Evolutionary conservation across 495 filamentous ascomycete genomes (phyloP).

Genomic region (Podospora fimiseda): DNA sequence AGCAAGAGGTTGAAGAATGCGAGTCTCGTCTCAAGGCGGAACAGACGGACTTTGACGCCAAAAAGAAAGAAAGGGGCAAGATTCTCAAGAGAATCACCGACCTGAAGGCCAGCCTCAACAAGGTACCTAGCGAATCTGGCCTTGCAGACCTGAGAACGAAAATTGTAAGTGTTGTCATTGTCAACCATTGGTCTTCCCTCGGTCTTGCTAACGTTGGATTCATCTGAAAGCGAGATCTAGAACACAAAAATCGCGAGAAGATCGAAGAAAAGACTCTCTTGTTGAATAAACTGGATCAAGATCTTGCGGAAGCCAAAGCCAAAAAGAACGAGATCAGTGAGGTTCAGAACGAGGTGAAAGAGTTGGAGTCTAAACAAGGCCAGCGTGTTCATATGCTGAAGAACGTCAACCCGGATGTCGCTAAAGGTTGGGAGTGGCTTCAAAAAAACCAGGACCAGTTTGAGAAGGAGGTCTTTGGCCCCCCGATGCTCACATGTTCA

Average conservation of each 20-base stretch:
- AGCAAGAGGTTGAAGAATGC: conserved; percentile 46
- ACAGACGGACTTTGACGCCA: conserved; percentile 39
- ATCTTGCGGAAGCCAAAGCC: too few relatives aligned
- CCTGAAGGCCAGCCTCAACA: conserved; percentile 38
- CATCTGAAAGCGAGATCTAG: too few relatives aligned
- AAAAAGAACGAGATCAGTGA: conserved; percentile 31
- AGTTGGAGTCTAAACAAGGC: conserved; percentile 68
- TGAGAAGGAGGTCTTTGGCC: conserved; percentile 76
- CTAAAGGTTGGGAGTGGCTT: conserved; percentile 73
- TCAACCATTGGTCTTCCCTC: too few relatives aligned
- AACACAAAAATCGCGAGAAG: conserved; percentile 39
- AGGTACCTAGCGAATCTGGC: conserved; percentile 43
- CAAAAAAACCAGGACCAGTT: conserved; percentile 64
- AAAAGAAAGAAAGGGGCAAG: conserved; percentile 45
- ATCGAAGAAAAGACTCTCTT: background rate
- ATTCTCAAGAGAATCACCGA: conserved; percentile 38
- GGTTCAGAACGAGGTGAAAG: conserved; percentile 44
- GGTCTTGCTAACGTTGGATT: too few relatives aligned
- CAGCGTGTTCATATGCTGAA: conserved; percentile 62
- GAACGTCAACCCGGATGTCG: conserved; percentile 52
- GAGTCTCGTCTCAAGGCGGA: conserved; percentile 46
- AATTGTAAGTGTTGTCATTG: conserved; percentile 38
- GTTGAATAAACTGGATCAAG: too few relatives aligned
- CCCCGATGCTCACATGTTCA: conserved; percentile 74
- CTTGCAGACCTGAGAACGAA: conserved; percentile 46